Conservation (phyloP, 768 basidiomycete species). For the Hypholoma sublateritium region DNA sequence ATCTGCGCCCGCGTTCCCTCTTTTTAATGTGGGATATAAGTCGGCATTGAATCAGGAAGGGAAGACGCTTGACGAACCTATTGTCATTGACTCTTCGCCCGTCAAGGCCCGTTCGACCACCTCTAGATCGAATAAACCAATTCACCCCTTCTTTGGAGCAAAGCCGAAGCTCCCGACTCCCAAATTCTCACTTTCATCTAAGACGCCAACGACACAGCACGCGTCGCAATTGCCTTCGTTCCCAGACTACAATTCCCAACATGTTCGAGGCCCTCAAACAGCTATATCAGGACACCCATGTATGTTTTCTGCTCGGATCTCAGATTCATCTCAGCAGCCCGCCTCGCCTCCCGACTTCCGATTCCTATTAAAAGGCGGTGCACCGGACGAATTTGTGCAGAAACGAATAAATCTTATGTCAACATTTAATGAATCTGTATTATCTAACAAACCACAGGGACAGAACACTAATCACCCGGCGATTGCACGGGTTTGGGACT, state of each 20-base stretch:
- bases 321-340: background rate
- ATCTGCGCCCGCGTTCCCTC: background rate
- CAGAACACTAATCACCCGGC: constrained; percentile 47
- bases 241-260: constrained; percentile 53
- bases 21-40: background rate
- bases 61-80: constrained; percentile 39
- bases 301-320: background rate
- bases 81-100: constrained; percentile 45
- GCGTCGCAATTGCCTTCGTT: constrained; percentile 34
- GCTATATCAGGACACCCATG: background rate
- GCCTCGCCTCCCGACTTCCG: constrained; percentile 1
- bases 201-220: constrained; percentile 10
- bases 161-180: constrained; percentile 21
- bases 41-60: constrained; percentile 15
- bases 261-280: constrained; percentile 60
- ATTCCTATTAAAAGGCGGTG: constrained; percentile 11
- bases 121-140: constrained; percentile 25
- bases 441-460: constrained; percentile 23
- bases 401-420: constrained; percentile 3
- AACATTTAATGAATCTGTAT: constrained; percentile 3
- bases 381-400: constrained; percentile 3
- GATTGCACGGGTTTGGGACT: constrained; percentile 39
- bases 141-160: constrained; percentile 48
- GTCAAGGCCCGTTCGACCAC: constrained; percentile 21
- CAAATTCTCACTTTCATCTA: constrained; percentile 4